Evolutionary conservation across 2,329 filamentous ascomycete species (phyloP).

Genomic region (Aspergillus uvarum): DNA sequence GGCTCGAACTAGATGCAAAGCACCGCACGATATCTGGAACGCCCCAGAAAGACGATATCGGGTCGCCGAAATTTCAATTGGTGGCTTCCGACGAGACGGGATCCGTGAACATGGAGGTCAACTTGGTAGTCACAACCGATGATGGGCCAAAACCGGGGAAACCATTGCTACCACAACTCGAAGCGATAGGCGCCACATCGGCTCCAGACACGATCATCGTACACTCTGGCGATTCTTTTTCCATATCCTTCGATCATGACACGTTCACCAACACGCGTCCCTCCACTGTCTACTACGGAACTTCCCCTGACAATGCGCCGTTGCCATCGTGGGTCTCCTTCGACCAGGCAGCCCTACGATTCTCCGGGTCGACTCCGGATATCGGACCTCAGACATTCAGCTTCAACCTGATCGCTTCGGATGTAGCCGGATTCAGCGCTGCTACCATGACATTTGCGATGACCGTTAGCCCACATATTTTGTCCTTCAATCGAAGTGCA

Average conservation of each 20-base stretch:
- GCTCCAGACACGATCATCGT: constrained; percentile 41
- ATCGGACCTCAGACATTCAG: constrained; percentile 70
- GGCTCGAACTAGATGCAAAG: constrained; percentile 69
- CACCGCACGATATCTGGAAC: constrained; percentile 69
- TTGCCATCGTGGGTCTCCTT: constrained; percentile 85
- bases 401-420: constrained; percentile 73
- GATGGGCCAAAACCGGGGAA: constrained; percentile 36
- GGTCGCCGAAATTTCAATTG: constrained; percentile 64
- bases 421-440: constrained; percentile 74
- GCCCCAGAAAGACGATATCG: constrained; percentile 58
- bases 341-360: constrained; percentile 61
- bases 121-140: constrained; percentile 65
- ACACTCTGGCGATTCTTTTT: constrained; percentile 53
- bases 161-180: constrained; percentile 38
- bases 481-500: constrained; percentile 61
- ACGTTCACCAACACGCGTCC: constrained; percentile 62
- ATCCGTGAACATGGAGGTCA: constrained; percentile 63
- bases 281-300: constrained; percentile 71
- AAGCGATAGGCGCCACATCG: constrained; percentile 37
- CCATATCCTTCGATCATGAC: constrained; percentile 66
- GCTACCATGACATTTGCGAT: constrained; percentile 67
- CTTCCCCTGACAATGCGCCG: constrained; percentile 74
- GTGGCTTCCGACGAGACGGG: constrained; percentile 67
- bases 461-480: constrained; percentile 67
- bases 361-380: constrained; percentile 69